These are phyloP conservation scores for Danielia reshetovae DNA, from an alignment of 805 yeast genomes.

Conservation along the genomic window DNA sequence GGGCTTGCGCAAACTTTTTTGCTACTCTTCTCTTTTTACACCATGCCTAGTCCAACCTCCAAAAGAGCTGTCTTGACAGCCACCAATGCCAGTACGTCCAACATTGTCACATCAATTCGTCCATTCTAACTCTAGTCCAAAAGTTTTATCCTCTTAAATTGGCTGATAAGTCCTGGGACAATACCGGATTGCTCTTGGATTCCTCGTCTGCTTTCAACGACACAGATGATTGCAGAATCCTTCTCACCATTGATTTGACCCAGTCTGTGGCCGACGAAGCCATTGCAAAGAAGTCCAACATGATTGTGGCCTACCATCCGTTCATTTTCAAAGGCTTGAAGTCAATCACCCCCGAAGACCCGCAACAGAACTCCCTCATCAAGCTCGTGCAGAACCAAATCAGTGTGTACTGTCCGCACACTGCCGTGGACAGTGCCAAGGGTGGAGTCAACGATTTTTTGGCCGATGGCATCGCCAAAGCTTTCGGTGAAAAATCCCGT, in stretches of 20 bases:
- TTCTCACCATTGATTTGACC: constrained; percentile 84
- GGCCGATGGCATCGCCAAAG: constrained; percentile 49
- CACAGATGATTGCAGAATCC: constrained; percentile 28
- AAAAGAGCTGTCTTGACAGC: constrained; percentile 42
- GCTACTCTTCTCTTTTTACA: background rate
- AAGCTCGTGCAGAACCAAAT: constrained; percentile 72
- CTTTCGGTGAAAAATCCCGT: constrained; percentile 22
- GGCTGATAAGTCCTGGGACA: constrained; percentile 93
- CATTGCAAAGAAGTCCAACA: constrained; percentile 43
- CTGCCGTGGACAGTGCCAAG: constrained; percentile 87
- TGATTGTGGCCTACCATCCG: constrained; percentile 87
- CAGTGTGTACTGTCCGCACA: constrained; percentile 92
- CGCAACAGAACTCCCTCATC: constrained; percentile 79
- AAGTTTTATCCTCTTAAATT: constrained; percentile 72
- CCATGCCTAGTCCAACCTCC: constrained; percentile 27
- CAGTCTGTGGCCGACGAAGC: constrained; percentile 85
- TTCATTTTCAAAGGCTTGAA: constrained; percentile 89
- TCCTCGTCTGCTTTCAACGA: constrained; percentile 30
- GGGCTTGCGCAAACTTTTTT: constrained; percentile 20
- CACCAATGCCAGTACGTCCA: constrained; percentile 38
- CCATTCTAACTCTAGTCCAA: constrained; percentile 46
- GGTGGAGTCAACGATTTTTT: constrained; percentile 97
- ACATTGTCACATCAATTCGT: no score
- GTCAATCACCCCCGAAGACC: constrained; percentile 54
- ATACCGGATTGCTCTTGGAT: constrained; percentile 87